Evolutionary conservation across 108 stramenopile species (phyloP).

Genomic region (Stephanodiscus minutulus): DNA sequence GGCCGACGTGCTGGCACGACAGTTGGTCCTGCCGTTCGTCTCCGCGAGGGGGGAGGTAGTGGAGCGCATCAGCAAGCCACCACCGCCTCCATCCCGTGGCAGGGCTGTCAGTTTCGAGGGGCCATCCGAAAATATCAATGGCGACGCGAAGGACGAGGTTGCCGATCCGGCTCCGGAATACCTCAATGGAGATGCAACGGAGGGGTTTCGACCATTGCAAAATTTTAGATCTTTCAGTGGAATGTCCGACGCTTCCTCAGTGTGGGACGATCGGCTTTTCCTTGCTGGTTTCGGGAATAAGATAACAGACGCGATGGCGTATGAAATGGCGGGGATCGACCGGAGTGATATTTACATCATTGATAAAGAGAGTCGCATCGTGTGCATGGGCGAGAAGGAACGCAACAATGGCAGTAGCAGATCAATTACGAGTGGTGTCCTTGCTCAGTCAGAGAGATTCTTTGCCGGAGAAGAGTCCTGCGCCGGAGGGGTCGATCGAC

Average conservation of each 20-base stretch:
- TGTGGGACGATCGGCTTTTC: constrained; percentile 54
- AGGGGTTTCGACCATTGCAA: neutral
- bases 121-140: constrained; percentile 9
- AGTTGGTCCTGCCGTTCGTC: constrained; percentile 75
- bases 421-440: neutral
- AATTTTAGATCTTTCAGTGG: constrained; percentile 9
- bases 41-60: constrained; percentile 46
- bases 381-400: constrained; percentile 47
- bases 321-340: constrained; percentile 74
- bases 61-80: constrained; percentile 12
- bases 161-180: neutral
- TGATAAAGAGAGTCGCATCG: constrained; percentile 57
- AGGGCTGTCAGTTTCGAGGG: neutral
- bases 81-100: neutral
- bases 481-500: neutral
- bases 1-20: constrained; percentile 60
- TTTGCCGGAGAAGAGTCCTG: constrained; percentile 12
- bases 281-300: constrained; percentile 85
- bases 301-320: constrained; percentile 68
- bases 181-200: neutral
- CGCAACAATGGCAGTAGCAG: neutral
- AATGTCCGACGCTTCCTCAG: constrained; percentile 1
- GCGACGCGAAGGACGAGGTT: neutral
- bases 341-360: constrained; percentile 76
- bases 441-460: neutral